Percentiles rank a stretch among this genome's conserved stretches.
phyloP scores from a whole-genome alignment of 2,329 filamentous ascomycete species.

The Cladophialophora yegresii region DNA sequence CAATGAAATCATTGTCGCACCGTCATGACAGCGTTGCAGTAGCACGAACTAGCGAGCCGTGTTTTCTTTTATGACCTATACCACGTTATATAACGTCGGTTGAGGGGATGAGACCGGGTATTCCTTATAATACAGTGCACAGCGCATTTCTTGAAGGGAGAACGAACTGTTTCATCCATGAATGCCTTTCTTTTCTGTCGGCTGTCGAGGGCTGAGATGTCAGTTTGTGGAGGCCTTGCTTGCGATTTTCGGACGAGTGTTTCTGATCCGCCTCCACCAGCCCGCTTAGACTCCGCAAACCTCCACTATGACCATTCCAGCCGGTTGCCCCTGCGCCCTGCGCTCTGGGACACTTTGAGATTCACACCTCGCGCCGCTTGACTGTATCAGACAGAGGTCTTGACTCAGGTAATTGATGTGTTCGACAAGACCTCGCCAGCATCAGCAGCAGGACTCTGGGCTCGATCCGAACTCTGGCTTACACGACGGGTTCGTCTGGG shows the following conservation, averaged over 20 bases:
- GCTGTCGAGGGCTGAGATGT: slow-evolving; percentile 1
- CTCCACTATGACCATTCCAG: slow-evolving; percentile 12
- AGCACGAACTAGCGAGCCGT: neutral
- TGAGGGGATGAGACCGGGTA: neutral
- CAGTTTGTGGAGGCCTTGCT: slow-evolving; percentile 12
- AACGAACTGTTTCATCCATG: neutral
- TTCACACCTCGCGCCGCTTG: neutral
- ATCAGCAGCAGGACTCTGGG: neutral
- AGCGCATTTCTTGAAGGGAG: slow-evolving; percentile 19
- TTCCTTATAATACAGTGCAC: slow-evolving; percentile 21
- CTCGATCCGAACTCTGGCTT: neutral
- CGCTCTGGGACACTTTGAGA: slow-evolving; percentile 3
- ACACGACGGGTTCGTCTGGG: neutral
- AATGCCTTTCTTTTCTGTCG: neutral
- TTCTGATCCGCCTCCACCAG: slow-evolving; percentile 17
- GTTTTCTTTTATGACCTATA: slow-evolving; percentile 12
- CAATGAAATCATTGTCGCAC: neutral
- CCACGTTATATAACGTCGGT: slow-evolving; percentile 11
- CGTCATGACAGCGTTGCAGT: slow-evolving; percentile 9
- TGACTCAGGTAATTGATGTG: neutral
- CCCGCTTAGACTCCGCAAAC: slow-evolving; percentile 14
- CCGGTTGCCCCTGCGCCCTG: slow-evolving; percentile 8
- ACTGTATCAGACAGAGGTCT: neutral
- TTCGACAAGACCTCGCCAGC: neutral
- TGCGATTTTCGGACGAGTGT: neutral